phyloP scores from a whole-genome alignment of 1,284 basidiomycete genomes.

The Cystobasidium slooffiae region DNA sequence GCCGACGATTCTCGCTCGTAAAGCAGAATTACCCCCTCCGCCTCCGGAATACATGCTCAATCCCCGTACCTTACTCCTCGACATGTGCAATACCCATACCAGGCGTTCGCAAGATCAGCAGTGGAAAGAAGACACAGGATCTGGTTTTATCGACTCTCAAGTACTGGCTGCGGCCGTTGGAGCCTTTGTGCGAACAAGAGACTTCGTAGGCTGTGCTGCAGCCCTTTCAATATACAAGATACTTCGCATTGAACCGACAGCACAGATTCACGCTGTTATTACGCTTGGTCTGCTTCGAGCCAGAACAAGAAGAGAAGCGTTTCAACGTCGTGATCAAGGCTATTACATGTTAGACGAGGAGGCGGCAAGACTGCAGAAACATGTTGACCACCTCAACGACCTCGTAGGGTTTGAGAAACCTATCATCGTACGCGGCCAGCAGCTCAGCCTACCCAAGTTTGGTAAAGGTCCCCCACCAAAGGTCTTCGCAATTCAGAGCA shows the following conservation, averaged over 20 bases:
- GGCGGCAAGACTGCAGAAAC: conserved; percentile 9
- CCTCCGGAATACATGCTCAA: background rate
- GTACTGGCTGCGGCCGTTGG: conserved; percentile 15
- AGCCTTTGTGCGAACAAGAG: conserved; percentile 27
- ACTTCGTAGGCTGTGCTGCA: conserved; percentile 24
- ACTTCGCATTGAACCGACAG: conserved; percentile 6
- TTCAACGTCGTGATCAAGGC: background rate
- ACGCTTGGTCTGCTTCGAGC: conserved; percentile 19
- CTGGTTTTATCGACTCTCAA: background rate
- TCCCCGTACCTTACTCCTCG: conserved; percentile 2
- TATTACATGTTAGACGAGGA: conserved; percentile 10
- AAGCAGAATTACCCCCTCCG: conserved; percentile 9
- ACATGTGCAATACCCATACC: background rate
- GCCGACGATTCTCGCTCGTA: conserved; percentile 20
- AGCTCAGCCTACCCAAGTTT: background rate
- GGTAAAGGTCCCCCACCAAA: background rate
- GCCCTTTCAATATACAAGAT: background rate
- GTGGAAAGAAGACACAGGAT: too few relatives aligned
- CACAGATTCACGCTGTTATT: conserved; percentile 12
- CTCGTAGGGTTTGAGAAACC: conserved; percentile 14
- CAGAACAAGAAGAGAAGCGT: conserved; percentile 6
- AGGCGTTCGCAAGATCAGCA: background rate
- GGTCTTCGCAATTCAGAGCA: conserved; percentile 3
- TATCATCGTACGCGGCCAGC: background rate
- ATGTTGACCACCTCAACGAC: conserved; percentile 12